A percentile compares a stretch with the other conserved stretches of the same genome.
phyloP scores from a whole-genome alignment of 768 basidiomycete species.

The Rhizopogon vesiculosus region DNA sequence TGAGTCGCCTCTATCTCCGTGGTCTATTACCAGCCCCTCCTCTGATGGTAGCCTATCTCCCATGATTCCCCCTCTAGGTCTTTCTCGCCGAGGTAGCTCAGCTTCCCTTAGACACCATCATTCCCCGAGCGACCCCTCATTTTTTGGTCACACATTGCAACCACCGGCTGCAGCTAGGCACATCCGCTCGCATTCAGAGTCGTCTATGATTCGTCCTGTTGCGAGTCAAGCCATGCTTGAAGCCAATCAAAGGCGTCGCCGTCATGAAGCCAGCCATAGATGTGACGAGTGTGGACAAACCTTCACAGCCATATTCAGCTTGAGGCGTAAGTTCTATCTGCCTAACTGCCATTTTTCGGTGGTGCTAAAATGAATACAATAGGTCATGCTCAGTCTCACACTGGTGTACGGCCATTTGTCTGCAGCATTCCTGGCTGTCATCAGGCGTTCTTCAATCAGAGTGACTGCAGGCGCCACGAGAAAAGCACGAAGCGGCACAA shows the following conservation, averaged over 20 bases:
- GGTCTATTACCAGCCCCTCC: slow-evolving; percentile 10
- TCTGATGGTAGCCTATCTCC: slow-evolving; percentile 1
- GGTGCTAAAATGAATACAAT: too few species aligned
- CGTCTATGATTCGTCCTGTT: slow-evolving; percentile 12
- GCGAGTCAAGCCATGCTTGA: slow-evolving; percentile 30
- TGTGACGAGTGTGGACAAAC: slow-evolving; percentile 19
- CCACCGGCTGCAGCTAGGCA: neutral
- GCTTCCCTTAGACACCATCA: neutral
- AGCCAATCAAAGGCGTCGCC: slow-evolving; percentile 25
- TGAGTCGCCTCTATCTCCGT: slow-evolving; percentile 6
- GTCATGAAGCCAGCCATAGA: slow-evolving; percentile 16
- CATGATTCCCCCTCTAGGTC: neutral
- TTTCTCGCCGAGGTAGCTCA: neutral
- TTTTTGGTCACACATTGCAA: neutral
- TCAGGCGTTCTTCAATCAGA: slow-evolving; percentile 26
- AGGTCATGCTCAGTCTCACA: slow-evolving; percentile 27
- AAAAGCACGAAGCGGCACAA: slow-evolving; percentile 29
- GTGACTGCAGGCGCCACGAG: slow-evolving; percentile 30
- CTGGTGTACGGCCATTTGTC: slow-evolving; percentile 19
- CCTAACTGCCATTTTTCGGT: neutral
- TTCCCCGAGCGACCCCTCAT: slow-evolving; percentile 2
- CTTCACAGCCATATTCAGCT: slow-evolving; percentile 27
- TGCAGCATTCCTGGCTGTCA: slow-evolving; percentile 21
- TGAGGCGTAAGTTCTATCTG: slow-evolving; percentile 21
- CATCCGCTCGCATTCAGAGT: slow-evolving; percentile 15